phyloP scores from a whole-genome alignment of 805 yeast genomes.

The Sugiyamaella marilandica region DNA sequence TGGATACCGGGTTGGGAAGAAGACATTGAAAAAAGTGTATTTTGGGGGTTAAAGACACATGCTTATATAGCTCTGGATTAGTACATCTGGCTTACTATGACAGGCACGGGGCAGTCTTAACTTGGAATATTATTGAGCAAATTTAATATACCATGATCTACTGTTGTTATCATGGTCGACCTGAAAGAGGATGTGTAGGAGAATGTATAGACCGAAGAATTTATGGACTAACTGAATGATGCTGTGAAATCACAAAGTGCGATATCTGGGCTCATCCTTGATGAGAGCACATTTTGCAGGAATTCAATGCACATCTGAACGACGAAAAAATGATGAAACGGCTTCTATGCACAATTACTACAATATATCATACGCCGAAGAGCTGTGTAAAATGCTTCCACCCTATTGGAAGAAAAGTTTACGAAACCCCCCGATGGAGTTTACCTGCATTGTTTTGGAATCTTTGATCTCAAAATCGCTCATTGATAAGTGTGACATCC shows the following conservation, averaged over 20 bases:
- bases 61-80: too few species aligned
- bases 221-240: slow-evolving; percentile 52
- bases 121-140: slow-evolving; percentile 49
- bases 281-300: slow-evolving; percentile 53
- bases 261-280: slow-evolving; percentile 60
- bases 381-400: slow-evolving; percentile 56
- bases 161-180: slow-evolving; percentile 49
- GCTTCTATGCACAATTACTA: slow-evolving; percentile 51
- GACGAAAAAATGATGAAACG: too few species aligned
- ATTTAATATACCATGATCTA: slow-evolving; percentile 47
- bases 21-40: slow-evolving; percentile 40
- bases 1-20: slow-evolving; percentile 33
- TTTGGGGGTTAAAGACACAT: slow-evolving; percentile 43
- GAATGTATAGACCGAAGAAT: too few species aligned
- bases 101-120: slow-evolving; percentile 42
- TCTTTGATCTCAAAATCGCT: slow-evolving; percentile 46
- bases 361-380: slow-evolving; percentile 54
- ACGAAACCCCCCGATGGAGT: slow-evolving; percentile 58
- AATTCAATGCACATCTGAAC: slow-evolving; percentile 52
- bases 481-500: slow-evolving; percentile 51
- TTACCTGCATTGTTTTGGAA: too few species aligned
- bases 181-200: too few species aligned
- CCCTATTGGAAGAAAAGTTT: slow-evolving; percentile 48
- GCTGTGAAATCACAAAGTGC: slow-evolving; percentile 38
- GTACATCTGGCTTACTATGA: slow-evolving; percentile 41